Evolutionary conservation across 1,284 basidiomycete genomes (phyloP).

Genomic region (Phylloboletellus chloephorus): DNA sequence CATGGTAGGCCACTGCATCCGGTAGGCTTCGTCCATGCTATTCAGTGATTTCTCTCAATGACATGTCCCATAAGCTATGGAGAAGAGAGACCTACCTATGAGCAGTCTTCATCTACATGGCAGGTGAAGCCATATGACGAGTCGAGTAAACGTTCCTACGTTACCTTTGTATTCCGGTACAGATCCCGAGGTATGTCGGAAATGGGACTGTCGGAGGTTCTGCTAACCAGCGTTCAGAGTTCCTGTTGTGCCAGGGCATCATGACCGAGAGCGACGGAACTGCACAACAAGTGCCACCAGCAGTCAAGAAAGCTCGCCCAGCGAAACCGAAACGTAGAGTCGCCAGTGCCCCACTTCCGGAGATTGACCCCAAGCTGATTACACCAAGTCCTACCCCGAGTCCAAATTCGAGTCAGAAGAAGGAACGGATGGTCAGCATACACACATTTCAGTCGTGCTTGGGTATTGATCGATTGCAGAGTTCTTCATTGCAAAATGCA

Average conservation of each 20-base stretch:
- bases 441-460: neutral
- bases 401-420: neutral
- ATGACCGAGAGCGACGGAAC: slow-evolving; percentile 8
- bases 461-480: slow-evolving; percentile 10
- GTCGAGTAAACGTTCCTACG: slow-evolving; percentile 38
- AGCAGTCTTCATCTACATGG: slow-evolving; percentile 48
- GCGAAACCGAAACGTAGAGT: slow-evolving; percentile 15
- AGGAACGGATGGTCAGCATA: slow-evolving; percentile 10
- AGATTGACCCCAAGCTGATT: neutral
- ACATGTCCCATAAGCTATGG: slow-evolving; percentile 34
- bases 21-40: slow-evolving; percentile 27
- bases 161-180: slow-evolving; percentile 58
- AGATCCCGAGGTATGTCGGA: slow-evolving; percentile 41
- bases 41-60: neutral
- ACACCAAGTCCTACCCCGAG: slow-evolving; percentile 12
- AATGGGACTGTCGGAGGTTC: neutral
- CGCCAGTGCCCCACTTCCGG: slow-evolving; percentile 8
- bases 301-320: slow-evolving; percentile 2
- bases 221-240: slow-evolving; percentile 14
- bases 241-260: slow-evolving; percentile 21
- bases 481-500: slow-evolving; percentile 4
- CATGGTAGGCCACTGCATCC: slow-evolving; percentile 37
- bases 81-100: slow-evolving; percentile 32
- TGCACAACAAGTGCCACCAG: slow-evolving; percentile 1
- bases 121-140: slow-evolving; percentile 41